phyloP scores from a whole-genome alignment of 2,329 filamentous ascomycete species.

The Emergomyces pasteurianus region DNA sequence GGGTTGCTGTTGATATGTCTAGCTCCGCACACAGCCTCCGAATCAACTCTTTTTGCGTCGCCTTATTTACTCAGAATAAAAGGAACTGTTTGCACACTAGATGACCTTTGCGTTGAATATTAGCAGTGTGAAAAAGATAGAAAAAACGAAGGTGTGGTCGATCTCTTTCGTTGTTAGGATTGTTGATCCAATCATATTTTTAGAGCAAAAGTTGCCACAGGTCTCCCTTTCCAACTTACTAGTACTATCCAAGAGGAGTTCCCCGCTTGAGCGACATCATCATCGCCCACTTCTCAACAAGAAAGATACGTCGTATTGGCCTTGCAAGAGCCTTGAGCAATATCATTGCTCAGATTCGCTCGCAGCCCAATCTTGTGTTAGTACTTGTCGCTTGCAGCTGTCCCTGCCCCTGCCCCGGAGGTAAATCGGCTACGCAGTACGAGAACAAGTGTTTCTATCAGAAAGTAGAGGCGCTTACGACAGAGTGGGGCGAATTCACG shows the following conservation, averaged over 20 bases:
- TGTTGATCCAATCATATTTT: no score
- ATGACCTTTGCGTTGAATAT: background rate
- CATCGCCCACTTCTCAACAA: background rate
- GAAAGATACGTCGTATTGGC: background rate
- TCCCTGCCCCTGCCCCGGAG: background rate
- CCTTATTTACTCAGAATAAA: background rate
- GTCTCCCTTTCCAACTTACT: no score
- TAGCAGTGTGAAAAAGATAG: background rate
- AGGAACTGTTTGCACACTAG: background rate
- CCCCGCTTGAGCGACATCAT: background rate
- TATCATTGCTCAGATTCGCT: background rate
- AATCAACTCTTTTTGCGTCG: background rate
- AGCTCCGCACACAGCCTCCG: background rate
- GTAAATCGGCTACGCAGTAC: background rate
- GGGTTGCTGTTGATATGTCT: background rate
- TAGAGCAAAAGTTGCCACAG: background rate
- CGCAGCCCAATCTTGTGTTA: background rate
- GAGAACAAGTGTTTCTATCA: background rate
- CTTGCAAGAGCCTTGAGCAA: background rate
- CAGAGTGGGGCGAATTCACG: background rate
- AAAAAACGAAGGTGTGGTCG: no score
- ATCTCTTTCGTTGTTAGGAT: no score
- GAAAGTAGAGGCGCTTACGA: background rate
- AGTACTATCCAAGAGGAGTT: background rate
- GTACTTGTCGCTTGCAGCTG: background rate